A percentile compares a stretch with the other conserved stretches of the same genome.
These are phyloP conservation scores for Aspergillus funiculosus DNA, from an alignment of 495 filamentous ascomycete genomes.

Conservation along the genomic window DNA sequence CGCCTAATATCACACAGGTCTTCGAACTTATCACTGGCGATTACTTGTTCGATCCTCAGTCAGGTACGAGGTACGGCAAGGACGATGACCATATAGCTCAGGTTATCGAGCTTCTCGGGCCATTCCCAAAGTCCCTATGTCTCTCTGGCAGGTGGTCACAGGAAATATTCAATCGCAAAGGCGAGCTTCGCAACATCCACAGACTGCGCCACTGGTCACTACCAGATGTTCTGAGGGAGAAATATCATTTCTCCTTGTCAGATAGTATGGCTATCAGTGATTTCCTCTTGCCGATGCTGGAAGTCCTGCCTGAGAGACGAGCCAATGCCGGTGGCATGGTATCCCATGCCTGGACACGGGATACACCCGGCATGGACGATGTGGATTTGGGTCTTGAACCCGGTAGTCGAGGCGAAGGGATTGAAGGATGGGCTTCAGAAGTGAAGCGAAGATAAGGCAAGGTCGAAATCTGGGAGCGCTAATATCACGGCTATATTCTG, in stretches of 20 bases:
- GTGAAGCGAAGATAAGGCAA: conserved; percentile 67
- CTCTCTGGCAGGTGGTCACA: conserved; percentile 93
- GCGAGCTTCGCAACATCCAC: conserved; percentile 96
- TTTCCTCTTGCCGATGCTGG: conserved; percentile 89
- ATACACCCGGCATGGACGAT: conserved; percentile 80
- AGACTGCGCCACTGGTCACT: conserved; percentile 94
- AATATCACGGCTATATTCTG: not conserved
- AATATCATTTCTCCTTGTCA: conserved; percentile 85
- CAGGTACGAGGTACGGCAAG: conserved; percentile 98
- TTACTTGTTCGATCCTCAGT: conserved; percentile 98
- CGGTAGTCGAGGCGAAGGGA: conserved; percentile 83
- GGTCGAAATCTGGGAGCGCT: not conserved
- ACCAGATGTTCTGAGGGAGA: conserved; percentile 88
- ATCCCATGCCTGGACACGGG: conserved; percentile 70
- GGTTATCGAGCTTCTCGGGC: conserved; percentile 94
- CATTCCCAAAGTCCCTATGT: conserved; percentile 87
- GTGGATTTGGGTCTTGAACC: conserved; percentile 66
- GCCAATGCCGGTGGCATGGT: conserved; percentile 97
- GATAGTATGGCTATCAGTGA: conserved; percentile 74
- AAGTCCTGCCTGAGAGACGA: conserved; percentile 75
- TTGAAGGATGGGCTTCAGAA: conserved; percentile 92
- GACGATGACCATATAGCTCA: conserved; percentile 99
- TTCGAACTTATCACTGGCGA: conserved; percentile 98
- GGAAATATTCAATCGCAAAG: conserved; percentile 98
- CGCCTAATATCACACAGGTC: conserved; percentile 50